Conservation (phyloP, 163 green algal species). For the Scenedesmus sp. region DNA sequence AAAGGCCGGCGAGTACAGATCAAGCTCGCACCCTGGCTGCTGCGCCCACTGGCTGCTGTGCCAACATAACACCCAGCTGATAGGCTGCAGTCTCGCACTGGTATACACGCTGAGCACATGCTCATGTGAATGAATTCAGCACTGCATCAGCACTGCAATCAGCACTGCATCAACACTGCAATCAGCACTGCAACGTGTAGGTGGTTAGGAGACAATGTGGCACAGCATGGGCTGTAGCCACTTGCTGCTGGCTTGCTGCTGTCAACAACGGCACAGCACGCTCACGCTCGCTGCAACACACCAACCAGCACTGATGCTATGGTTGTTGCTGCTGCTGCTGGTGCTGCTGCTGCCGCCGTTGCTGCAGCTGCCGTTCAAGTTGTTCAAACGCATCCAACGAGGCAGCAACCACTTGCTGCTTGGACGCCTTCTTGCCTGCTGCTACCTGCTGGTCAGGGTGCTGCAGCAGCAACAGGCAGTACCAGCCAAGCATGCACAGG, state of each 20-base stretch:
- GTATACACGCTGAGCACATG: no score
- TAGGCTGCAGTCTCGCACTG: no score
- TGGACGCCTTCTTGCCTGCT: constrained; percentile 13
- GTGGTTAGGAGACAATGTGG: no score
- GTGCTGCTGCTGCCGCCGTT: constrained; percentile 3
- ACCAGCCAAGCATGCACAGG: neutral
- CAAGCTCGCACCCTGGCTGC: no score
- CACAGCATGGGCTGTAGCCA: no score
- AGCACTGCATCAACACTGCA: no score
- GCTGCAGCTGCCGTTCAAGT: constrained; percentile 49
- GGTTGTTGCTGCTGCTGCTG: constrained; percentile 35
- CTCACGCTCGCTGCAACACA: neutral
- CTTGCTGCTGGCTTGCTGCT: neutral
- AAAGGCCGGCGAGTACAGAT: no score
- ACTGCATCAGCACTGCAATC: no score
- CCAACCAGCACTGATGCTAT: neutral
- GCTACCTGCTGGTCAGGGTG: neutral
- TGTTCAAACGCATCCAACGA: constrained; percentile 50
- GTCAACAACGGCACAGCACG: neutral
- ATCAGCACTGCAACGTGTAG: no score
- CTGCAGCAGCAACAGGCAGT: neutral
- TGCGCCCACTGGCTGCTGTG: no score
- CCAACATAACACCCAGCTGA: no score
- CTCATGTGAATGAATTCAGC: no score
- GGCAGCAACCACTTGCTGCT: constrained; percentile 20